A percentile compares a stretch with the other conserved stretches of the same genome.
These are phyloP conservation scores for Cylindrotheca fusiformis DNA, from an alignment of 108 stramenopile species.

Conservation along the genomic window DNA sequence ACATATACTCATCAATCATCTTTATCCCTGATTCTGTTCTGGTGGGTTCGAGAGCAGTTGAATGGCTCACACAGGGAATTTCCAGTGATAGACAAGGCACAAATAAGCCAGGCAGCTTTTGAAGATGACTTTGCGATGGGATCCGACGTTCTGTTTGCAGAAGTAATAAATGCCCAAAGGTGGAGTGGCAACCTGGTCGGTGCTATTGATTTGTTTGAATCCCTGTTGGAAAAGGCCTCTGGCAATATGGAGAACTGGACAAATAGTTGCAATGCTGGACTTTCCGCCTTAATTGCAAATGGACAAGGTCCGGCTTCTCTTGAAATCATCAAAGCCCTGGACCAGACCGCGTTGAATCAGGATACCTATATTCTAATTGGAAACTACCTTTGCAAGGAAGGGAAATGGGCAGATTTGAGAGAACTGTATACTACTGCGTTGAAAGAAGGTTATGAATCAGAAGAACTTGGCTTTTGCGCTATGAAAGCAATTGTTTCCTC, in stretches of 20 bases:
- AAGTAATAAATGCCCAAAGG: conserved; percentile 19
- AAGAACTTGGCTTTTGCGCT: conserved; percentile 53
- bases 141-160: conserved; percentile 26
- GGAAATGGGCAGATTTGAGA: conserved; percentile 41
- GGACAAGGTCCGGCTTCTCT: conserved; percentile 19
- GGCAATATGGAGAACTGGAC: conserved; percentile 7
- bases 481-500: conserved; percentile 60
- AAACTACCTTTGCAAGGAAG: conserved; percentile 18
- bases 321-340: conserved; percentile 15
- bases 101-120: not conserved
- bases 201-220: conserved; percentile 17
- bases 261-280: conserved; percentile 15
- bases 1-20: conserved; percentile 25
- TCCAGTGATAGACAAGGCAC: not conserved
- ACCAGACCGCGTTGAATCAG: conserved; percentile 2
- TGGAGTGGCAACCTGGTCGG: conserved; percentile 11
- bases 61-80: not conserved
- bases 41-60: conserved; percentile 1
- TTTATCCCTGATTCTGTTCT: conserved; percentile 16
- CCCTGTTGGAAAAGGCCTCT: conserved; percentile 3
- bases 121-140: not conserved
- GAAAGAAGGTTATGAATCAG: conserved; percentile 47
- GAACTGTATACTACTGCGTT: conserved; percentile 50
- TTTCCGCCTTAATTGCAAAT: conserved; percentile 11
- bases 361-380: conserved; percentile 18